Evolutionary conservation across 805 yeast genomes (phyloP), one percentile per base, ranked within the genome.

Genomic region (Ogataea dorogensis): DNA sequence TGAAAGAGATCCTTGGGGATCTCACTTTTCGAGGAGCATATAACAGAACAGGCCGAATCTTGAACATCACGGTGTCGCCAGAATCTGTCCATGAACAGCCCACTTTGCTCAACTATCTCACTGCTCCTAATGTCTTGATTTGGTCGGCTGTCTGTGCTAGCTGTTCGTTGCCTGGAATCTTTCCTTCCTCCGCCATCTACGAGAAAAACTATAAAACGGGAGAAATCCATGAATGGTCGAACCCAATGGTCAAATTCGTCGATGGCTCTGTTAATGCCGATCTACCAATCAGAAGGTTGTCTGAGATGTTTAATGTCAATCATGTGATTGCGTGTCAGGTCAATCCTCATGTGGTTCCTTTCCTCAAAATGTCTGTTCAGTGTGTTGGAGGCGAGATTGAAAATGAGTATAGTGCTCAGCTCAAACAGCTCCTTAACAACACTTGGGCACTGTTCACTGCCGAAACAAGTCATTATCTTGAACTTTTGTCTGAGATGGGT

Each of bases 251-350:
- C 23, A 82, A 84, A 50, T 93, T 84, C 61, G 89, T 93, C 19
- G 99, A 93, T 60, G 99, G 99, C 0, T 87, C 96, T 0, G 96
- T 93, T 6, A 94, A 91, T 54, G 86, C 86, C 45, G 99, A 93
- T 59, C 64, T 93, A 34, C 99, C 99, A 3, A 81, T 88, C 17
- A 73, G 94, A 2, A 73, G 97, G 48, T 67, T 93, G 15, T 82
- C 94, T 14, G 98, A 93, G 56, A 88, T 93, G 96, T 93, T 93
- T 59, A 91, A 93, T 54, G 96, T 93, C 19, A 95, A 93, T 57
- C 96, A 93, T 59, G 89, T 93, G 44, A 88, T 93, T 49, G 98
- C 97, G 0, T 91, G 95, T 29, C 99, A 93, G 58, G 98, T 93
- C 1, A 93, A 93, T 54, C 95, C 97, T 0, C 98, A 93, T 57